Conservation (phyloP, 805 yeast species). For the Candida fluviatilis region DNA sequence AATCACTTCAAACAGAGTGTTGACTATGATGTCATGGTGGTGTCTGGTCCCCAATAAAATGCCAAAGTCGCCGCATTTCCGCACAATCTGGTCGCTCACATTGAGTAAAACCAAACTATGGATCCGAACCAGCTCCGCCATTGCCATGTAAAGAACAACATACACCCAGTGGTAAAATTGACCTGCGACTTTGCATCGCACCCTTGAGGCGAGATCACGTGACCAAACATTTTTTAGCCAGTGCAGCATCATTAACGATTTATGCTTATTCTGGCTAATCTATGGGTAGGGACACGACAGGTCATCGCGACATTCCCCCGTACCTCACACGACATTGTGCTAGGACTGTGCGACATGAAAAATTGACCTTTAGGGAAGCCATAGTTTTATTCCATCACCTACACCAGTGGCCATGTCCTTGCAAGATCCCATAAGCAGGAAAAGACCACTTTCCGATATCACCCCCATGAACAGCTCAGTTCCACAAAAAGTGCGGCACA, state of each 20-base stretch:
- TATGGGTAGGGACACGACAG: not conserved
- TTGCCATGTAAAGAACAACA: no score
- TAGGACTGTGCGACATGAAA: constrained; percentile 7
- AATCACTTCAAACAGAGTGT: constrained; percentile 29
- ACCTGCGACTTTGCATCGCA: no score
- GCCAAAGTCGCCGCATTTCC: constrained; percentile 21
- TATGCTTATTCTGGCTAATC: no score
- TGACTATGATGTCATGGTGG: constrained; percentile 10
- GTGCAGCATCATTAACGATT: no score
- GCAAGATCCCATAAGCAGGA: constrained; percentile 11
- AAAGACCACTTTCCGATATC: constrained; percentile 7
- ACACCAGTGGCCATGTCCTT: no score
- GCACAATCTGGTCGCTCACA: constrained; percentile 25
- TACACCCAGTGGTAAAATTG: no score
- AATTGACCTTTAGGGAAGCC: no score
- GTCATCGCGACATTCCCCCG: constrained; percentile 4
- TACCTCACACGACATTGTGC: not conserved
- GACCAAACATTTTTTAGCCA: no score
- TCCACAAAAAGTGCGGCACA: constrained; percentile 16
- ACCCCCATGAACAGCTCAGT: constrained; percentile 5
- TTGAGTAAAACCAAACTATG: constrained; percentile 27
- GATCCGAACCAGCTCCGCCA: constrained; percentile 7
- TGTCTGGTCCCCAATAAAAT: constrained; percentile 22
- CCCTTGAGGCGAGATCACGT: no score
- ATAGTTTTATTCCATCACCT: no score